Evolutionary conservation across 1,139 yeast species (phyloP), one percentile per base, ranked within the genome.

Genomic region (Yamadazyma dendronema): DNA sequence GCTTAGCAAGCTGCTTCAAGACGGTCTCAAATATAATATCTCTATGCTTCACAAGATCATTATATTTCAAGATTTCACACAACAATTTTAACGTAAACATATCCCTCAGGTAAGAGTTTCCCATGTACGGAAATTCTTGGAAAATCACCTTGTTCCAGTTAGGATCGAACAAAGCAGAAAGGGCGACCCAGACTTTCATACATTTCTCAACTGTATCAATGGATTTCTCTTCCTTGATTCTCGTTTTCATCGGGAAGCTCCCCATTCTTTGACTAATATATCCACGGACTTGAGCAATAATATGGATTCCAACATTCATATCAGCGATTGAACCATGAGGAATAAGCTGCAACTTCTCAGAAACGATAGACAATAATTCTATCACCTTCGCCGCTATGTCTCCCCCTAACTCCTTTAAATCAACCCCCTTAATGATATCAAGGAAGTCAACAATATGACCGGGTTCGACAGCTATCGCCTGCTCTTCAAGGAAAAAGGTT

Each of bases 71-170:
- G n/a, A 66, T 50, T 28, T 57, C 58, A 11, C 47, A 38, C 43
- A 63, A 64, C 19, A 69, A 55, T 30, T 47, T 58, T 33, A 67
- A 43, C 2, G 53, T 47, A 45, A 62, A 71, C 36, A 57, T 53
- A 4, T 60, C 62, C 44, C 76, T 51, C 68, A 65, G 70, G 17
- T 53, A 51, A 0, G 56, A 41, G 42, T 67, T 67, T 3, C 77
- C 77, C 31, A 66, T 49, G 38, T 67, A 72, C 1, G 73, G 71
- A 40, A 54, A 69, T 22, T 58, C 60, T 40, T 69, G 76, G 23
- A 66, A 54, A 15, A 67, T 52, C 21, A 70, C 44, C 31, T 53
- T 54, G 36, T 65, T 66, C 75, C 76, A 70, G 40, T 61, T 65
- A 3, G 50, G 50, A 21, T 52, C 42, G 3, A 53, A 36, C 6